Percentiles rank a stretch among this genome's conserved stretches.
Conservation (phyloP, 2,329 filamentous ascomycete species). For the Orbilia oligospora region DNA sequence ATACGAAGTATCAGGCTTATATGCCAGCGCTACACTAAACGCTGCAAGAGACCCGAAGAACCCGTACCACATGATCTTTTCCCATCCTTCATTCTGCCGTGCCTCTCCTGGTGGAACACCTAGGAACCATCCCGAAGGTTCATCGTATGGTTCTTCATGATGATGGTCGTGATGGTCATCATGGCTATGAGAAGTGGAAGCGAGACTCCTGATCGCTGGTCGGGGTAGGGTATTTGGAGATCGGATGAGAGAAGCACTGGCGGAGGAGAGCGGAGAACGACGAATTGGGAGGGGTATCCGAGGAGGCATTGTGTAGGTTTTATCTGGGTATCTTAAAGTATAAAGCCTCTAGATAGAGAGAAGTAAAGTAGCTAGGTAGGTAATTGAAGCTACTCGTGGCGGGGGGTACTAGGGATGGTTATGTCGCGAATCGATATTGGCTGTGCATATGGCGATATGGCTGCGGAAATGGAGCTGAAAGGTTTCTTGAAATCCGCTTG, state of each 20-base stretch:
- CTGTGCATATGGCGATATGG: slow-evolving; percentile 27
- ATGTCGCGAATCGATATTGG: slow-evolving; percentile 37
- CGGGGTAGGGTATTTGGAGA: slow-evolving; percentile 46
- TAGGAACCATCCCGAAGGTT: slow-evolving; percentile 91
- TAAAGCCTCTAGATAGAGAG: background rate
- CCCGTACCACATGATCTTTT: slow-evolving; percentile 85
- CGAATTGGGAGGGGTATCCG: slow-evolving; percentile 58
- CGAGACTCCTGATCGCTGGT: slow-evolving; percentile 40
- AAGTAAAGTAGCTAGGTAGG: slow-evolving; percentile 26
- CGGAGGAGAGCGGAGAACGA: slow-evolving; percentile 60
- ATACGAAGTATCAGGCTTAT: slow-evolving; percentile 99
- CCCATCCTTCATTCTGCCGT: slow-evolving; percentile 96
- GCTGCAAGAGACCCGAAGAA: slow-evolving; percentile 83
- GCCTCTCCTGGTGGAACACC: slow-evolving; percentile 96
- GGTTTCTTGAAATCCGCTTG: slow-evolving; percentile 49
- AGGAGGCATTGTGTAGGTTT: slow-evolving; percentile 48
- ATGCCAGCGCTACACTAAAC: slow-evolving; percentile 85
- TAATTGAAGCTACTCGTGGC: slow-evolving; percentile 19
- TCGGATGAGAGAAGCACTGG: slow-evolving; percentile 55
- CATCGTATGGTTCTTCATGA: slow-evolving; percentile 86
- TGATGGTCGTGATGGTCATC: slow-evolving; percentile 67
- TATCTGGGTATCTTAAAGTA: slow-evolving; percentile 12
- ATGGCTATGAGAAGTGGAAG: slow-evolving; percentile 56
- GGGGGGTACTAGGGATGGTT: background rate
- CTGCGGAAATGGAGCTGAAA: slow-evolving; percentile 31